phyloP scores from a whole-genome alignment of 805 yeast genomes.

The Kluyveromyces wickerhamii region DNA sequence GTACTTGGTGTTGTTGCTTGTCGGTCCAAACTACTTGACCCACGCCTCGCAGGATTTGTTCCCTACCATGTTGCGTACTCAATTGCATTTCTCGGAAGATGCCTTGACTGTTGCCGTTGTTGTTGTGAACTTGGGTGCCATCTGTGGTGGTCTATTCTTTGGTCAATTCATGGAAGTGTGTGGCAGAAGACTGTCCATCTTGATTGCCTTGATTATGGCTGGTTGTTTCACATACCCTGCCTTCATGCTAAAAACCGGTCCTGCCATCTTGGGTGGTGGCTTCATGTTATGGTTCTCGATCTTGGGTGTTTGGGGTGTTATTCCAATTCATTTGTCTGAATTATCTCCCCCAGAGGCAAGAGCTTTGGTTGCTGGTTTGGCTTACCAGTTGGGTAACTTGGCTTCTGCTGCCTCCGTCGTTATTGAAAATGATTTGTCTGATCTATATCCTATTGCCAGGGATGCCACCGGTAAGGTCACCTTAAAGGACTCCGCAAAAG shows the following conservation, averaged over 20 bases:
- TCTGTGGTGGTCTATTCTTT: constrained; percentile 52
- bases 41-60: constrained; percentile 72
- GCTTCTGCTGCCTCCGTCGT: constrained; percentile 64
- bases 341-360: constrained; percentile 57
- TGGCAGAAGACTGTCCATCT: constrained; percentile 54
- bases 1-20: constrained; percentile 53
- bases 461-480: constrained; percentile 26
- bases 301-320: constrained; percentile 70
- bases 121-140: constrained; percentile 61
- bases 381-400: constrained; percentile 63
- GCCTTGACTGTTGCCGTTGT: constrained; percentile 51
- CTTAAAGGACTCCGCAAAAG: constrained; percentile 50
- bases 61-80: constrained; percentile 53
- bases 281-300: constrained; percentile 60
- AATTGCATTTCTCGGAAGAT: constrained; percentile 39
- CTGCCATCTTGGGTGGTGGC: constrained; percentile 49
- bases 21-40: constrained; percentile 63
- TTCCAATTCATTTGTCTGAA: constrained; percentile 59
- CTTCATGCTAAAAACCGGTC: constrained; percentile 31
- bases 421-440: constrained; percentile 58
- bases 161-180: constrained; percentile 50
- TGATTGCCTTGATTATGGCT: constrained; percentile 45
- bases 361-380: constrained; percentile 52
- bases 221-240: constrained; percentile 60
- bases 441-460: constrained; percentile 43